These are phyloP conservation scores for Collybia sp. DNA, from an alignment of 768 basidiomycete genomes.

Conservation along the genomic window DNA sequence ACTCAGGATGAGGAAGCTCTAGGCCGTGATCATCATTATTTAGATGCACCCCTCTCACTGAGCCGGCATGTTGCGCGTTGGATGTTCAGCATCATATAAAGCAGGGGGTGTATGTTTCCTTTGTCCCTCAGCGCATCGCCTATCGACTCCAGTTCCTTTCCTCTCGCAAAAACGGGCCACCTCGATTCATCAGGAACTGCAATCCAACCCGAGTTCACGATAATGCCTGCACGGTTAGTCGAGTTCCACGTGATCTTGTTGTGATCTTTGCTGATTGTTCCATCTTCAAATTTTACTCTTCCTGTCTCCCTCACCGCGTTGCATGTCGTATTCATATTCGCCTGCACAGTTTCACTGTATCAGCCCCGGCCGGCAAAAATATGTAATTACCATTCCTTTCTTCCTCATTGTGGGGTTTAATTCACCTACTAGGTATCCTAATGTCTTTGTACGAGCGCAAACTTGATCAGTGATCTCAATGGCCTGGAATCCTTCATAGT, in stretches of 20 bases:
- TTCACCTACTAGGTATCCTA: slow-evolving; percentile 11
- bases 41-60: too few relatives aligned
- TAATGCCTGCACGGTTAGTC: too few relatives aligned
- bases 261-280: not conserved
- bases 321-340: slow-evolving; percentile 28
- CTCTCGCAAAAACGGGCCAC: too few relatives aligned
- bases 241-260: slow-evolving; percentile 8
- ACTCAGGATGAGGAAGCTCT: too few relatives aligned
- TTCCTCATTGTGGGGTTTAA: slow-evolving; percentile 15
- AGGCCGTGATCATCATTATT: too few relatives aligned
- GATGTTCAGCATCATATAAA: too few relatives aligned
- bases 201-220: too few relatives aligned
- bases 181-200: too few relatives aligned
- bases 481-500: slow-evolving; percentile 29
- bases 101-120: too few relatives aligned
- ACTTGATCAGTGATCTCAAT: not conserved
- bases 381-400: slow-evolving; percentile 20
- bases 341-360: slow-evolving; percentile 43
- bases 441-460: slow-evolving; percentile 29
- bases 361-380: slow-evolving; percentile 35
- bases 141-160: not conserved
- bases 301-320: not conserved
- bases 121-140: too few relatives aligned
- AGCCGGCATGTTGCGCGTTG: too few relatives aligned
- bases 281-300: not conserved